These are phyloP conservation scores for Helotiales sp. DNA, from an alignment of 2,329 filamentous ascomycete genomes.

Conservation along the genomic window DNA sequence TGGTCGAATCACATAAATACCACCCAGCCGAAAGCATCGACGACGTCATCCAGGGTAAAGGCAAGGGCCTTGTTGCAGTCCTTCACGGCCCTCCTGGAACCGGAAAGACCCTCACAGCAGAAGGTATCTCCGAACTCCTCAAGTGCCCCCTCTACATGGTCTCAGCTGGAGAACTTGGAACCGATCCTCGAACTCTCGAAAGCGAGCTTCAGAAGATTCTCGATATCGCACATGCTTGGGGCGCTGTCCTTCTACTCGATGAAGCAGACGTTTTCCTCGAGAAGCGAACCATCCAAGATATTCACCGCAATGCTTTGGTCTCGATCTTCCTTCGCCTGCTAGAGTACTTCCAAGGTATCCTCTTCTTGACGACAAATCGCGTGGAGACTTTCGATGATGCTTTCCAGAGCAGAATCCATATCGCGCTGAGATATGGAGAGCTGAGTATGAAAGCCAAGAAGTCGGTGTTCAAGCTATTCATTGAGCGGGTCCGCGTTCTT, in stretches of 20 bases:
- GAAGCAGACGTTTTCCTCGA: conserved; percentile 86
- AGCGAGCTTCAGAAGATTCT: conserved; percentile 79
- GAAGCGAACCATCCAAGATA: conserved; percentile 78
- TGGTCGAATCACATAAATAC: conserved; percentile 83
- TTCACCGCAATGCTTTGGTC: conserved; percentile 82
- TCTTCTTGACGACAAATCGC: conserved; percentile 87
- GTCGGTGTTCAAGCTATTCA: conserved; percentile 81
- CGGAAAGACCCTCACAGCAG: conserved; percentile 85
- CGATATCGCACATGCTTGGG: conserved; percentile 84
- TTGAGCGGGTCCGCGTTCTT: conserved; percentile 68
- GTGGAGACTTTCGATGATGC: conserved; percentile 89
- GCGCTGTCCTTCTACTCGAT: conserved; percentile 80
- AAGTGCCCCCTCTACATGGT: conserved; percentile 83
- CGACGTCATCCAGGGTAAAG: conserved; percentile 80
- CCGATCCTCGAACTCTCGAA: conserved; percentile 73
- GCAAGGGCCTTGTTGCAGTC: conserved; percentile 78
- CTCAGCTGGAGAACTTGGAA: conserved; percentile 78
- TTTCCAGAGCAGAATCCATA: conserved; percentile 85
- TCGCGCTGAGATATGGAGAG: conserved; percentile 78
- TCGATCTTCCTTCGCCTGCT: conserved; percentile 83
- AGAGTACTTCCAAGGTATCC: conserved; percentile 89
- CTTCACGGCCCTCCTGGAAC: conserved; percentile 85
- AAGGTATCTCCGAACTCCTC: conserved; percentile 81
- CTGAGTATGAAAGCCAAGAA: conserved; percentile 72
- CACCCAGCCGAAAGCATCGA: conserved; percentile 80